Evolutionary conservation across 202 grass and related monocot species (phyloP).

Genomic region (Dendrocalamus latiflorus): DNA sequence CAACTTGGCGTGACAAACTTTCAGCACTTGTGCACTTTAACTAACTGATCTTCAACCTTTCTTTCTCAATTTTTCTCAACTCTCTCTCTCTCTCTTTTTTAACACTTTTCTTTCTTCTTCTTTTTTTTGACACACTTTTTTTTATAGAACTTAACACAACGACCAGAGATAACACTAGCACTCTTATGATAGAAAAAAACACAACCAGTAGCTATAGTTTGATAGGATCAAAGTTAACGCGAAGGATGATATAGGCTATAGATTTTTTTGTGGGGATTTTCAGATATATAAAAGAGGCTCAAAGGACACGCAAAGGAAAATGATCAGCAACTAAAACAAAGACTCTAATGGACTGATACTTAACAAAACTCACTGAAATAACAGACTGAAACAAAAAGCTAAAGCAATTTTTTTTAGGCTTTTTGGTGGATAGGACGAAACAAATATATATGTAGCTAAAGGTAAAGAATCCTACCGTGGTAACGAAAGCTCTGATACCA

Average conservation of each 20-base stretch:
- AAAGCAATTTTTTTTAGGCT: not conserved
- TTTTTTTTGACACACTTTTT: not conserved
- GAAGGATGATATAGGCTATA: too few relatives aligned
- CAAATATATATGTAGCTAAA: not conserved
- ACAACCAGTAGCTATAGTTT: too few relatives aligned
- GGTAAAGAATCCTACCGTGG: not conserved
- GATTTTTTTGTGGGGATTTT: too few relatives aligned
- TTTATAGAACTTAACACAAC: too few relatives aligned
- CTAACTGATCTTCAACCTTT: not conserved
- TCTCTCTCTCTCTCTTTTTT: not conserved
- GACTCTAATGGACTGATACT: not conserved
- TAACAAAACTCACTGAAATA: not conserved
- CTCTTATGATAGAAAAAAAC: too few relatives aligned
- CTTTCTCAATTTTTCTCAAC: not conserved
- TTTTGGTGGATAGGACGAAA: not conserved
- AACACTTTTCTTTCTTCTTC: too few relatives aligned
- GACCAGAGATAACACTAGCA: too few relatives aligned
- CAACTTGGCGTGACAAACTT: not conserved
- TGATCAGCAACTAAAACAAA: too few relatives aligned
- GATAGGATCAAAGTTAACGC: too few relatives aligned
- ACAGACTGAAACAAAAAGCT: not conserved
- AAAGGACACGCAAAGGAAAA: not conserved
- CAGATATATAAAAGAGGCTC: too few relatives aligned
- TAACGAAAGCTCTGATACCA: not conserved
- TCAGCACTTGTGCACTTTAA: not conserved